Conservation (phyloP, 2,329 filamentous ascomycete species). For the Xylaria sp. region DNA sequence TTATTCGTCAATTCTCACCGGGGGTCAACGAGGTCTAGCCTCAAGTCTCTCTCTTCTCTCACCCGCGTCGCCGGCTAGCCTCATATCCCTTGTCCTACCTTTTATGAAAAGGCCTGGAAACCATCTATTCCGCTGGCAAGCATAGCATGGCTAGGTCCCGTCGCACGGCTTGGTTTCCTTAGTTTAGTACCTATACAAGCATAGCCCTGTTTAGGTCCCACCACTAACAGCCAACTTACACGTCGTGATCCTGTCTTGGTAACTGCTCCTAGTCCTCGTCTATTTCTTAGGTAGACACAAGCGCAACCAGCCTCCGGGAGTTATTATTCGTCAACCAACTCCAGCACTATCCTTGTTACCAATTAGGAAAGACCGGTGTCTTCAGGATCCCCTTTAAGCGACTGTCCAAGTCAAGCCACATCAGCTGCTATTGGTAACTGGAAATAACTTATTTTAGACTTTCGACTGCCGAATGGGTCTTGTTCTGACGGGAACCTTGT, state of each 20-base stretch:
- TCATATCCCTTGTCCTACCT: slow-evolving; percentile 30
- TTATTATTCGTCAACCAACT: slow-evolving; percentile 20
- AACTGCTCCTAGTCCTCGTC: slow-evolving; percentile 19
- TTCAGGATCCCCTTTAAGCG: slow-evolving; percentile 18
- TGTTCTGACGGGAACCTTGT: slow-evolving; percentile 10
- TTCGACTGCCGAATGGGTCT: slow-evolving; percentile 24
- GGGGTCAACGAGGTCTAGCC: slow-evolving; percentile 28
- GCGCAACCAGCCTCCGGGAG: slow-evolving; percentile 11
- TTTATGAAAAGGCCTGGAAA: slow-evolving; percentile 18
- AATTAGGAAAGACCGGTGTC: slow-evolving; percentile 28
- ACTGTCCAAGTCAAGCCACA: slow-evolving; percentile 32
- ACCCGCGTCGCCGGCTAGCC: slow-evolving; percentile 20
- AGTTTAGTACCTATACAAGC: slow-evolving; percentile 28
- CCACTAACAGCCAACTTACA: slow-evolving; percentile 22
- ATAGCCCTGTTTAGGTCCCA: slow-evolving; percentile 34
- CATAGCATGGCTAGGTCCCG: slow-evolving; percentile 21
- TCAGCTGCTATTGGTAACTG: slow-evolving; percentile 29
- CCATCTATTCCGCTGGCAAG: slow-evolving; percentile 18
- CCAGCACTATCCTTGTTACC: slow-evolving; percentile 12
- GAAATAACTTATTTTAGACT: slow-evolving; percentile 12
- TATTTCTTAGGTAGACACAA: slow-evolving; percentile 16
- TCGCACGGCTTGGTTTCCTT: slow-evolving; percentile 33
- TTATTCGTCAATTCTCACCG: slow-evolving; percentile 35
- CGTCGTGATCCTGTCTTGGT: slow-evolving; percentile 22
- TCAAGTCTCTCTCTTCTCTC: slow-evolving; percentile 23